These are phyloP conservation scores for Cercospora zeae-maydis DNA, from an alignment of 2,329 filamentous ascomycete species.

Conservation along the genomic window DNA sequence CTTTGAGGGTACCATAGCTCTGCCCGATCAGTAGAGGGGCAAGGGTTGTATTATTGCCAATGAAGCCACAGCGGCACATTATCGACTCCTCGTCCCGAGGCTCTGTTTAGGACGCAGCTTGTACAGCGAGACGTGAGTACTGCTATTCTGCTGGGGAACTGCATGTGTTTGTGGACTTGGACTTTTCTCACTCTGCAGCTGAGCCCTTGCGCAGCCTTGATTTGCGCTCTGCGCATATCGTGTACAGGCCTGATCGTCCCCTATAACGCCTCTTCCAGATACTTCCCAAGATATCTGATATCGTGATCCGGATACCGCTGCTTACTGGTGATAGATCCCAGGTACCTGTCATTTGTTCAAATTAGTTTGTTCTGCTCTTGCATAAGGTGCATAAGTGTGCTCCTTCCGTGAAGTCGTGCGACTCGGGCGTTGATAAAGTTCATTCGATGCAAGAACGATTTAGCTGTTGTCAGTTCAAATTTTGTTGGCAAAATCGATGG, in stretches of 20 bases:
- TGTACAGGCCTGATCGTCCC: conserved; percentile 35
- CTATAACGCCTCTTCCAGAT: conserved; percentile 41
- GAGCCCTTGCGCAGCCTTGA: conserved; percentile 45
- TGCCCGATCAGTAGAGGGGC: conserved; percentile 7
- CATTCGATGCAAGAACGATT: not conserved
- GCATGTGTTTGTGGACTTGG: no score
- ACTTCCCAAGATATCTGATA: conserved; percentile 41
- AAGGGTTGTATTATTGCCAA: conserved; percentile 9
- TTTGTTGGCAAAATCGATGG: not conserved
- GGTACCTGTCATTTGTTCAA: conserved; percentile 44
- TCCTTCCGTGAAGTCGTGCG: not conserved
- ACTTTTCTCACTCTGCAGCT: conserved; percentile 3
- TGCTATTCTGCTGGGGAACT: not conserved
- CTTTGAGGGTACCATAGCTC: conserved; percentile 20
- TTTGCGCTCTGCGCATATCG: conserved; percentile 41
- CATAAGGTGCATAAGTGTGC: not conserved
- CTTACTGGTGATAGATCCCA: conserved; percentile 48
- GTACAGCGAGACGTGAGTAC: not conserved
- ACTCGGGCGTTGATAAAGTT: not conserved
- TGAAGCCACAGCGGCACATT: not conserved
- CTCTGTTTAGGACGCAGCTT: no score
- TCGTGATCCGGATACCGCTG: conserved; percentile 55
- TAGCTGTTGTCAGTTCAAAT: not conserved
- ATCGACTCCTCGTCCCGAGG: not conserved
- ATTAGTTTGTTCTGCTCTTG: not conserved